Percentiles rank a stretch among this genome's conserved stretches.
phyloP scores from a whole-genome alignment of 495 filamentous ascomycete species.

The Daldinia decipiens region DNA sequence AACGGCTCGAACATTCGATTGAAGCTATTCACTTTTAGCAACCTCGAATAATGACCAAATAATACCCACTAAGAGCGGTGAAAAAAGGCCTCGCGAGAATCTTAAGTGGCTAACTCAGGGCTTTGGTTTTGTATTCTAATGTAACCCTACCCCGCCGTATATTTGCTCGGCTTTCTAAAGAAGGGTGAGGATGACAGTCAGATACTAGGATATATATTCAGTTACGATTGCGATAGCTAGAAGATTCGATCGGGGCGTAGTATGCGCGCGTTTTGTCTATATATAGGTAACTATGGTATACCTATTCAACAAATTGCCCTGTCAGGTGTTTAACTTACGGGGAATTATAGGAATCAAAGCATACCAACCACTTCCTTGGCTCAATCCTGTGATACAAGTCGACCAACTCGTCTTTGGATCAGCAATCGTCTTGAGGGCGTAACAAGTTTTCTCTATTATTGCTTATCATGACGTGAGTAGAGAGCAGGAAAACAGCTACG shows the following conservation, averaged over 20 bases:
- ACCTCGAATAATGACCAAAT: not conserved
- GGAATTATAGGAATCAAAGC: not conserved
- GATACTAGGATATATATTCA: not conserved
- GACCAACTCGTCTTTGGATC: not conserved
- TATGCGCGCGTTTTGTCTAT: not conserved
- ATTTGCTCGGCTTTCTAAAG: not conserved
- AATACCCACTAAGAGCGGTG: not conserved
- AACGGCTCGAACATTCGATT: not conserved
- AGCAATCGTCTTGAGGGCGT: not conserved
- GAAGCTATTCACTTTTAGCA: not conserved
- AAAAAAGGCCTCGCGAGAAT: not conserved
- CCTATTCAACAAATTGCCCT: too few relatives aligned
- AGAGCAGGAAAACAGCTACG: too few relatives aligned
- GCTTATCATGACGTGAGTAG: too few relatives aligned
- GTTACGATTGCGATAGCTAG: not conserved
- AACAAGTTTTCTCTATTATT: too few relatives aligned
- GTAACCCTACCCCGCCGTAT: constrained; percentile 20
- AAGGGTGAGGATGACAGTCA: not conserved
- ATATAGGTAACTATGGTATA: too few relatives aligned
- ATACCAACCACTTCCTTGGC: not conserved
- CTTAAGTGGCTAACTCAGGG: constrained; percentile 13
- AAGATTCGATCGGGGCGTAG: not conserved
- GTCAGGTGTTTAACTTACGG: not conserved
- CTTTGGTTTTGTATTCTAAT: constrained; percentile 8
- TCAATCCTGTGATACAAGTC: not conserved